Conservation (phyloP, 2,329 filamentous ascomycete genomes). For the Teratosphaeria zuluensis region DNA sequence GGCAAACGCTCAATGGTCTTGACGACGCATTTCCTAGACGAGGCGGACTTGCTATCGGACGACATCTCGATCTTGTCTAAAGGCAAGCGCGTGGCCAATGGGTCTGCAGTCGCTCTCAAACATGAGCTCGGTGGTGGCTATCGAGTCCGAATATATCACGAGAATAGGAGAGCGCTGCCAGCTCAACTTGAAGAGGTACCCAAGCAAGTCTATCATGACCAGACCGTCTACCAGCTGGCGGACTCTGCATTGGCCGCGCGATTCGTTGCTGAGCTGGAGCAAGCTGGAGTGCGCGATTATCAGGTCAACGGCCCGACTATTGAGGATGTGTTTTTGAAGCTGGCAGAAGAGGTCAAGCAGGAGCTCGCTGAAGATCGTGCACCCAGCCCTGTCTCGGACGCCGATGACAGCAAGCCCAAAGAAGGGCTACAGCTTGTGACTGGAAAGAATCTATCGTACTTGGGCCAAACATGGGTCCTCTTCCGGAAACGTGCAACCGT, state of each 20-base stretch:
- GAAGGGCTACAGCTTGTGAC: constrained; percentile 46
- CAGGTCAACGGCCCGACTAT: constrained; percentile 82
- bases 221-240: constrained; percentile 61
- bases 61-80: constrained; percentile 82
- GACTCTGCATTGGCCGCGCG: constrained; percentile 60
- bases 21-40: constrained; percentile 89
- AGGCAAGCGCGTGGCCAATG: constrained; percentile 69
- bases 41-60: constrained; percentile 81
- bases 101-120: constrained; percentile 79
- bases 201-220: constrained; percentile 52
- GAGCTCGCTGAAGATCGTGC: constrained; percentile 32
- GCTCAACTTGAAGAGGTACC: constrained; percentile 15
- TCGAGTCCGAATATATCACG: constrained; percentile 62
- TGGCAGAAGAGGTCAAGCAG: constrained; percentile 67
- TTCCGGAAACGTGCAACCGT: constrained; percentile 71
- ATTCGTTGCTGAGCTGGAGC: constrained; percentile 62
- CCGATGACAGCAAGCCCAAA: constrained; percentile 7
- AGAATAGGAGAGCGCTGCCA: constrained; percentile 24
- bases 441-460: constrained; percentile 59
- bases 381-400: constrained; percentile 7
- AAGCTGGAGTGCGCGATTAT: constrained; percentile 61
- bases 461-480: constrained; percentile 61
- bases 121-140: constrained; percentile 75
- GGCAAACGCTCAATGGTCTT: constrained; percentile 73
- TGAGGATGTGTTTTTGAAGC: constrained; percentile 81